Evolutionary conservation across 1,139 yeast species (phyloP), one percentile per base, ranked within the genome.

Genomic region (Geotrichum australiense): DNA sequence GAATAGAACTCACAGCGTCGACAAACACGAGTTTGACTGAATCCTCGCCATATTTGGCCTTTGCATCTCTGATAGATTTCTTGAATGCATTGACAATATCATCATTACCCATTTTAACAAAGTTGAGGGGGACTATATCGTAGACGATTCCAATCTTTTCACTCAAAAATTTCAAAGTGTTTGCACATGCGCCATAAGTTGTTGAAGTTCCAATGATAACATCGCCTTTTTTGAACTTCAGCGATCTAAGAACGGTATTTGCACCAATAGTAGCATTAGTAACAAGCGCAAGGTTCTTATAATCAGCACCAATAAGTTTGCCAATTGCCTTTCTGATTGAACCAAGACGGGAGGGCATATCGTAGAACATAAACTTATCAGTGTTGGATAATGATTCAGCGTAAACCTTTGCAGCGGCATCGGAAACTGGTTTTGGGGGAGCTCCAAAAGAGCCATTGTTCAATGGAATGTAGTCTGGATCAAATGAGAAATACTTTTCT

Each of bases 1-100:
- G 91, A 72, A 73, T 69, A 2, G 87, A 79, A 14, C 74, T 62
- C 23, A 80, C 70, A 10, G 76, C 65, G 52, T 82, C 91, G 54
- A 78, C 77, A 50, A 81, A 51, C 24, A 74, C 73, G 45, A 76
- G 47, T 43, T 60, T 71, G 30, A 66, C 36, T 47, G 44, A 45
- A 21, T 53, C 39, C 10, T 11, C 32, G 11, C 39, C 39, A 20
- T 35, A 28, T 41, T 51, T 3, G 46, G 41, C 35, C 47, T 47
- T 41, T 4, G 40, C 36, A 2, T 38, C 35, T 26, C 43, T 51
- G 20, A 71, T 62, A 3, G 60, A 61, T 3, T 56, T 47, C 36
- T 64, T 66, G 51, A 71, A 74, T 26, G 53, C 59, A 1, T 54
- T 57, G 11, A 79, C 57, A 12, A 80, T 63, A 24, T 69, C 75